phyloP scores from a whole-genome alignment of 331 rosid genomes.

The Acacia concinna region DNA sequence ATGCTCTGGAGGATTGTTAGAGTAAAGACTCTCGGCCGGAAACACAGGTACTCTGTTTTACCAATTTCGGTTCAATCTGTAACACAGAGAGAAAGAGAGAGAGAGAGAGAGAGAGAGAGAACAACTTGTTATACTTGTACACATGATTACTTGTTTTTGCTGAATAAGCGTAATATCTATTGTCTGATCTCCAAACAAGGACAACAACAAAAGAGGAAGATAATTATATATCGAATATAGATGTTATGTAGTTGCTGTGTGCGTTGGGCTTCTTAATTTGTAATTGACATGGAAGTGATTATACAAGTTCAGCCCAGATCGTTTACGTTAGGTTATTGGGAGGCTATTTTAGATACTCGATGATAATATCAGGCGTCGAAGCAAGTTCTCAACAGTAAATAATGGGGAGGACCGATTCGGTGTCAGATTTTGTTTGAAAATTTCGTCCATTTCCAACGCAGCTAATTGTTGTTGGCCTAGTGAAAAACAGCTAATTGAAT shows the following conservation, averaged over 20 bases:
- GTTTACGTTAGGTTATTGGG: background rate
- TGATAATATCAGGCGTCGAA: too few relatives aligned
- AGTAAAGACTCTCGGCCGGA: background rate
- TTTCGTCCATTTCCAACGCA: background rate
- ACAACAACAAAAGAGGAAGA: background rate
- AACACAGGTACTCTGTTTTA: constrained; percentile 25
- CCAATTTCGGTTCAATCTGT: background rate
- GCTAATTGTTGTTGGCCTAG: background rate
- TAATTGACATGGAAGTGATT: background rate
- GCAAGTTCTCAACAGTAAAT: too few relatives aligned
- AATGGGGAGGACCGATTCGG: background rate
- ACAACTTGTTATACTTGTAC: constrained; percentile 5
- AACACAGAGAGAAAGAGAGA: background rate
- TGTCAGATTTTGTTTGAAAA: background rate
- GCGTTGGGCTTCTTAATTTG: background rate
- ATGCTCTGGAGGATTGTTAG: constrained; percentile 73
- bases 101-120: background rate
- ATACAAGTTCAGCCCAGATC: background rate
- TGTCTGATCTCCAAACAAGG: background rate
- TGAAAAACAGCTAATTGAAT: background rate
- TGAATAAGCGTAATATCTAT: background rate
- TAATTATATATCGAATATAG: background rate
- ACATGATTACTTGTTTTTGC: background rate
- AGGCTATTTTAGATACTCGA: background rate
- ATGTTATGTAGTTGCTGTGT: background rate